These are phyloP conservation scores for Primulina huaijiensis DNA, from an alignment of 257 asterid genomes.

Conservation along the genomic window DNA sequence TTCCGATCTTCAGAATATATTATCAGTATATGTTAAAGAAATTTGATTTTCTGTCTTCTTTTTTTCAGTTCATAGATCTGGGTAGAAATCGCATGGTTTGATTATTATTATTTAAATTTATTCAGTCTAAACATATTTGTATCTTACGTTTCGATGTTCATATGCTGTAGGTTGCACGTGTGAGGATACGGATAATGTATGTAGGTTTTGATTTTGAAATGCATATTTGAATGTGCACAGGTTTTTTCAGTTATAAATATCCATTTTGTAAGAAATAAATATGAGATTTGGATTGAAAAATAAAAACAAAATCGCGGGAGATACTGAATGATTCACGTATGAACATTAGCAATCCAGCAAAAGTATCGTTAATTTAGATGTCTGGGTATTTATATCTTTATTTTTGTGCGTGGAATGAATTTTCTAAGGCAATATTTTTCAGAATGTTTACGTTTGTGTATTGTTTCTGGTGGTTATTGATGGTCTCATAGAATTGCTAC, in stretches of 20 bases:
- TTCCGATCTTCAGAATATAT: neutral
- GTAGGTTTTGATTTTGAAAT: neutral
- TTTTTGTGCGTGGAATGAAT: neutral
- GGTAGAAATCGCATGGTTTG: neutral
- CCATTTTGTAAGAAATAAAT: neutral
- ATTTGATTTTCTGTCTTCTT: too few species aligned
- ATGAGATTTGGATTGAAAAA: neutral
- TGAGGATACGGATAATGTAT: too few species aligned
- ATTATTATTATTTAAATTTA: too few species aligned
- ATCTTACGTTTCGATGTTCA: neutral
- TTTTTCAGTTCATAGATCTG: neutral
- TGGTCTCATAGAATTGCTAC: conserved; percentile 14
- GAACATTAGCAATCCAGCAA: too few species aligned
- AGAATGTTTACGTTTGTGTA: neutral
- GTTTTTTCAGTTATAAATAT: neutral
- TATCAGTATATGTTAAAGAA: neutral
- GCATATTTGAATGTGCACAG: too few species aligned
- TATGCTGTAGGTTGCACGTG: neutral
- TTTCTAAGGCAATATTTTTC: neutral
- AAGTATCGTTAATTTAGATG: too few species aligned
- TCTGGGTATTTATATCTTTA: neutral
- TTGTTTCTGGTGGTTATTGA: neutral
- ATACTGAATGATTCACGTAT: neutral
- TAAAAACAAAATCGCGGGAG: neutral
- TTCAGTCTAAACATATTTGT: neutral